Evolutionary conservation across 805 yeast genomes (phyloP).

Genomic region (Candida silvicultrix): DNA sequence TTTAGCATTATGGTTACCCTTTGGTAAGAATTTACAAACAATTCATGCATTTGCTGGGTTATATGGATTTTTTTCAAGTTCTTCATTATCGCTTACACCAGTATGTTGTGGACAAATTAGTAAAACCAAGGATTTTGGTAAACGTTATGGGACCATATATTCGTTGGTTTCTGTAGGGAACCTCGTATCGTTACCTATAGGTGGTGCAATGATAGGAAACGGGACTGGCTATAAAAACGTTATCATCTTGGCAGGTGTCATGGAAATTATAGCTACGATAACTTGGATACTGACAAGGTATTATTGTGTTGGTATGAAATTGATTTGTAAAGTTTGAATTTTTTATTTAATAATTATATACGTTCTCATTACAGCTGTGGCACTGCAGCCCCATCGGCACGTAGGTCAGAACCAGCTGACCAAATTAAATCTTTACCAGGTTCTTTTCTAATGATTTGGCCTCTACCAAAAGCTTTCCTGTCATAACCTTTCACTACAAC

Average conservation of each 20-base stretch:
- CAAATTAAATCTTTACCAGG: slow-evolving; percentile 40
- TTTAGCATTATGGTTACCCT: slow-evolving; percentile 61
- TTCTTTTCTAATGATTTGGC: slow-evolving; percentile 59
- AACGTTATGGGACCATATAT: slow-evolving; percentile 61
- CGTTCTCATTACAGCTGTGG: slow-evolving; percentile 30
- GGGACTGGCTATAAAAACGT: slow-evolving; percentile 34
- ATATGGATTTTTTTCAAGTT: slow-evolving; percentile 56
- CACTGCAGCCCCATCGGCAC: slow-evolving; percentile 82
- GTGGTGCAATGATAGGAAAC: slow-evolving; percentile 39
- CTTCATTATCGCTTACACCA: slow-evolving; percentile 60
- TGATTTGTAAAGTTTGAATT: background rate
- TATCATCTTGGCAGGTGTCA: slow-evolving; percentile 29
- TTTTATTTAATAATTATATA: slow-evolving; percentile 14
- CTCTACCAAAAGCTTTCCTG: slow-evolving; percentile 54
- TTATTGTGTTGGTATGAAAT: background rate
- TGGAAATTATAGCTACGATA: slow-evolving; percentile 5
- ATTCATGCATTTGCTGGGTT: slow-evolving; percentile 46
- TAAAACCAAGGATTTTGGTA: slow-evolving; percentile 60
- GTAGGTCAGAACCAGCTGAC: slow-evolving; percentile 69
- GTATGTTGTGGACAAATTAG: slow-evolving; percentile 64
- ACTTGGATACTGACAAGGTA: slow-evolving; percentile 13
- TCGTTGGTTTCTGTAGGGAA: slow-evolving; percentile 40
- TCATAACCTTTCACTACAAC: slow-evolving; percentile 32
- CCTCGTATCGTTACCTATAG: slow-evolving; percentile 42
- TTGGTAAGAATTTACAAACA: slow-evolving; percentile 37